Base-by-base conservation (phyloP, 2,329 filamentous ascomycete genomes). In the Ophiostoma himal-ulmi region DNA sequence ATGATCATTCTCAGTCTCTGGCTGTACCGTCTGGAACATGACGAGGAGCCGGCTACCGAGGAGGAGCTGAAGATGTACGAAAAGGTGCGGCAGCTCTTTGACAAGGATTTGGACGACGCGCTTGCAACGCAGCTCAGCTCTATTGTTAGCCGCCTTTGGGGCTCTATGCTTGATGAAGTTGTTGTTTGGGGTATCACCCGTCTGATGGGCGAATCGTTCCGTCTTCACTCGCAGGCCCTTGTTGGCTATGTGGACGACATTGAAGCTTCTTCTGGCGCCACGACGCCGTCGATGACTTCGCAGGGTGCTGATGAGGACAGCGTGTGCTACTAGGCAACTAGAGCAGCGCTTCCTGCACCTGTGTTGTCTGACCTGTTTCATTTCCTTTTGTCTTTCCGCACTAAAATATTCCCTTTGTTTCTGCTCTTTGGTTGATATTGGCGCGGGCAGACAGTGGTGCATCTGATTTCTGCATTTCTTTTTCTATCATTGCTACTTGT, bases 1-100 rank as follows among this genome's bases (percentile, higher is more conserved):
- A 97, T 99, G 88, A 95, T 98, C 79, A 95, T 97, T 76, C 89
- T 99, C 76, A 97, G 93, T 77, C 85, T 98, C 75, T 99, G 95
- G 95, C 90, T 99, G 76, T 98, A 97, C 84, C 93, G 94, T 82
- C 90, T 99, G 84, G 95, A 99, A 90, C 94, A 98, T 83, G 95
- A 99, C 83, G 94, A 96, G 74, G 94, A 98, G 83, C 89, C 90
- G 36, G 91, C 92, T 44, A 92, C 89, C 39, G 90, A 91, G 75
- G 93, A 96, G 77, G 93, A 97, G 81, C 81, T 91, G 76, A 85
- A 84, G 80, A 96, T 96, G 92, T 96, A 96, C 81, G 91, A 94
- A 83, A 96, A 96, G 83, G 86, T 98, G 73, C 91, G 93, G 75
- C 89, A 89, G 79, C 84, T 98, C 76, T 96, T 96, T 77, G 92